A percentile compares a stretch with the other conserved stretches of the same genome.
phyloP scores from a whole-genome alignment of 1,284 basidiomycete species.

The Lentinula novae-zelandiae region DNA sequence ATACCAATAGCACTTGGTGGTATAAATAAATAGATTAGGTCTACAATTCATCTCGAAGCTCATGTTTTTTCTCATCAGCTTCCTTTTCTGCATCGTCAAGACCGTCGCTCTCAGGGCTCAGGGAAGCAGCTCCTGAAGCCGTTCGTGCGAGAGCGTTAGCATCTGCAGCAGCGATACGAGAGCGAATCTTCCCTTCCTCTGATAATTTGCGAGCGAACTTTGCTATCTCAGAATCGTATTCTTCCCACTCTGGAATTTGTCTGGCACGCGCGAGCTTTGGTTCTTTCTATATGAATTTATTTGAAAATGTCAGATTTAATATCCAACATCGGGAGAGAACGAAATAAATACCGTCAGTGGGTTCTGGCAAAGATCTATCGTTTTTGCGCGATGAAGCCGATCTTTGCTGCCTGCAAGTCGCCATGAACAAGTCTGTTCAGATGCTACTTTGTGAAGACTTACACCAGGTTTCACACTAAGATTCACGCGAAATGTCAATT shows the following conservation, averaged over 20 bases:
- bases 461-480: conserved; percentile 86
- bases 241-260: conserved; percentile 97
- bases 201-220: conserved; percentile 67
- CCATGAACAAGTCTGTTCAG: conserved; percentile 2
- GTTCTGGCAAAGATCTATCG: conserved; percentile 92
- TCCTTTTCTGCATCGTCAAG: not conserved
- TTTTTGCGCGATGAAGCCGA: conserved; percentile 76
- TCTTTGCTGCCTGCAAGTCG: conserved; percentile 66
- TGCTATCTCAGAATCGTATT: conserved; percentile 81
- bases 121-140: conserved; percentile 19
- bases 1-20: too few relatives aligned
- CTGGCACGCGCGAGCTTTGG: conserved; percentile 91
- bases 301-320: not conserved
- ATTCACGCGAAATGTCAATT: conserved; percentile 2
- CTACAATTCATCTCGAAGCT: conserved; percentile 15
- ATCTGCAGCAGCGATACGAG: conserved; percentile 64
- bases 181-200: conserved; percentile 61
- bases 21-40: not conserved
- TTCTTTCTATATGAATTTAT: conserved; percentile 68
- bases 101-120: not conserved
- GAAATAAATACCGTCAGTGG: conserved; percentile 34
- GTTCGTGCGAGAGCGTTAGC: conserved; percentile 69
- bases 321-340: not conserved
- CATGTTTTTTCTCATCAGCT: not conserved
- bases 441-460: conserved; percentile 26